Conservation (phyloP, 495 filamentous ascomycete species). For the Letharia columbiana region DNA sequence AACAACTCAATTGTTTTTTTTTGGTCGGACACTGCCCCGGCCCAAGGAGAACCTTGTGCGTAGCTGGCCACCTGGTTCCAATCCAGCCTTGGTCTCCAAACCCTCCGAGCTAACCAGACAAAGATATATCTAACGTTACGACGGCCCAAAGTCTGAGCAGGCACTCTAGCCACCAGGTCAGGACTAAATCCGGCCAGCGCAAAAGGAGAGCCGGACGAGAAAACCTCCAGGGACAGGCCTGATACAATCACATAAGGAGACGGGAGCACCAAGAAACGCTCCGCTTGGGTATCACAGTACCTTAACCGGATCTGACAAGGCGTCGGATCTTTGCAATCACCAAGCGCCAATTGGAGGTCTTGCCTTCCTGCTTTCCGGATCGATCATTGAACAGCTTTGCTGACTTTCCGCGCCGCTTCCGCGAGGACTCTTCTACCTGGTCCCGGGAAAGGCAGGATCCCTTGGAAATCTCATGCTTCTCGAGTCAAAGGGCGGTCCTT, state of each 20-base stretch:
- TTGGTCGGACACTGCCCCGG: neutral
- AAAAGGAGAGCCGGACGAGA: neutral
- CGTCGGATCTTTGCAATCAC: neutral
- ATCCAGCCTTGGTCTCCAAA: neutral
- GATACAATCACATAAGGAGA: neutral
- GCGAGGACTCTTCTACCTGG: neutral
- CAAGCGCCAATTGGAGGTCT: neutral
- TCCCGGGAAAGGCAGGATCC: neutral
- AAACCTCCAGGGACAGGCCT: neutral
- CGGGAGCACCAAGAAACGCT: neutral
- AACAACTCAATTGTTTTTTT: neutral
- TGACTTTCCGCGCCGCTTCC: neutral
- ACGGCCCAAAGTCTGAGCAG: neutral
- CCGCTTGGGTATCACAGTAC: neutral
- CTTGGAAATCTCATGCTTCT: neutral
- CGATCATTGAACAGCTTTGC: neutral
- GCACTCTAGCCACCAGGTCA: neutral
- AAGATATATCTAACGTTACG: neutral
- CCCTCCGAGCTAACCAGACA: neutral
- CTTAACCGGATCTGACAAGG: neutral
- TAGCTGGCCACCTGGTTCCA: neutral
- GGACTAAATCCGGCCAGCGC: neutral
- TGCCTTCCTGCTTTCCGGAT: neutral
- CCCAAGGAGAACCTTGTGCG: neutral
- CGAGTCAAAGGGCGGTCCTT: neutral